Conservation (phyloP, 495 filamentous ascomycete species). For the Cercophora scortea region DNA sequence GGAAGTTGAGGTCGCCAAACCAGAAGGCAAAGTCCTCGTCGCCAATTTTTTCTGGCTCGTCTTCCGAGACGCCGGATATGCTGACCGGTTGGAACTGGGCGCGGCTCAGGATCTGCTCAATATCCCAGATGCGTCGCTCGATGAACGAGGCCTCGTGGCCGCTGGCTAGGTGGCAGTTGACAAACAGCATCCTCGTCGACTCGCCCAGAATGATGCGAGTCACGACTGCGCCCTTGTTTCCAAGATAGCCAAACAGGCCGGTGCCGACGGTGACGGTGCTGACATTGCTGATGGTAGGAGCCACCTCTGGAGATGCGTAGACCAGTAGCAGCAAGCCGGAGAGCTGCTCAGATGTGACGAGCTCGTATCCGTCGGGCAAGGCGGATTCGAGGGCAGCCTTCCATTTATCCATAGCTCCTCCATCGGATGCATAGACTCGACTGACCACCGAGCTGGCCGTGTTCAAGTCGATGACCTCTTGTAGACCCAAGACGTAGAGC, state of each 20-base stretch:
- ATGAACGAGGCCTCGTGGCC: slow-evolving; percentile 68
- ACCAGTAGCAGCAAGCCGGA: slow-evolving; percentile 79
- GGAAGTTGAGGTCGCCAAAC: slow-evolving; percentile 96
- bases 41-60: slow-evolving; percentile 61
- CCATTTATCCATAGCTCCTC: slow-evolving; percentile 63
- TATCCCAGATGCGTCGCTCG: slow-evolving; percentile 88
- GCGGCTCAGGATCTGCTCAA: slow-evolving; percentile 62
- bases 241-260: slow-evolving; percentile 83
- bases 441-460: slow-evolving; percentile 48
- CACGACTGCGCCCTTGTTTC: slow-evolving; percentile 88
- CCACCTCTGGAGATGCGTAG: slow-evolving; percentile 70
- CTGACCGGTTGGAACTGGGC: slow-evolving; percentile 67
- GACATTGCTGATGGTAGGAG: slow-evolving; percentile 63
- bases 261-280: slow-evolving; percentile 76
- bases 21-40: slow-evolving; percentile 91
- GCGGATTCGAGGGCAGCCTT: slow-evolving; percentile 62
- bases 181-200: slow-evolving; percentile 77
- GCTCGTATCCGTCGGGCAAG: slow-evolving; percentile 67
- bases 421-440: slow-evolving; percentile 62
- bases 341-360: slow-evolving; percentile 75
- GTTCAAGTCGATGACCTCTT: slow-evolving; percentile 85
- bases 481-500: slow-evolving; percentile 83
- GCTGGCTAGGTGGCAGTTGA: slow-evolving; percentile 86
- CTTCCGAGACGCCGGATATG: slow-evolving; percentile 46
- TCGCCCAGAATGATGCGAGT: slow-evolving; percentile 83